A percentile compares a stretch with the other conserved stretches of the same genome.
Conservation (phyloP, 78 protist genomes). For the Chrysochromulina parva region DNA sequence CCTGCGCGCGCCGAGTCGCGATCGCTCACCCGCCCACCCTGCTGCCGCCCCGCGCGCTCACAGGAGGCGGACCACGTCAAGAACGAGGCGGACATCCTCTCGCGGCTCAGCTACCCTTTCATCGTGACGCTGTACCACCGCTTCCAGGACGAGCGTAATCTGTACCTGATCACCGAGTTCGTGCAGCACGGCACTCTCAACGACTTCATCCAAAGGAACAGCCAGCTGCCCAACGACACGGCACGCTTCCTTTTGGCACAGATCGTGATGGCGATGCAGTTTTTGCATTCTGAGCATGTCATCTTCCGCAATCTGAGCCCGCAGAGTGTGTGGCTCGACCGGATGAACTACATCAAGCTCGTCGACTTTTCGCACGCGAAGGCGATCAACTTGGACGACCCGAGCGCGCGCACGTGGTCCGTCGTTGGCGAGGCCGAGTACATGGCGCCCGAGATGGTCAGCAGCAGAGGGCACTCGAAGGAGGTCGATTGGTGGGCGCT, state of each 20-base stretch:
- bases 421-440: conserved; percentile 93
- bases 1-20: too few species aligned
- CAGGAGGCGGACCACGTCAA: conserved; percentile 51
- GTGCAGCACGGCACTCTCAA: conserved; percentile 86
- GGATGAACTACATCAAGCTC: background rate
- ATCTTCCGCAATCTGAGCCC: conserved; percentile 50
- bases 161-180: conserved; percentile 80
- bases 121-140: conserved; percentile 36
- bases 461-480: conserved; percentile 84
- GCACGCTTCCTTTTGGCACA: conserved; percentile 51
- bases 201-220: conserved; percentile 53
- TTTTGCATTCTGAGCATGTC: conserved; percentile 21
- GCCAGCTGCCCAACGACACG: conserved; percentile 51
- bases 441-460: conserved; percentile 88
- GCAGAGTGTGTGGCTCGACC: conserved; percentile 14
- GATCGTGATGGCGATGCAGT: conserved; percentile 44
- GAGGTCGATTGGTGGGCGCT: conserved; percentile 97
- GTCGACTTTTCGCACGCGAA: conserved; percentile 10
- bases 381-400: too few species aligned
- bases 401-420: conserved; percentile 69
- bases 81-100: conserved; percentile 35
- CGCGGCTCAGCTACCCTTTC: conserved; percentile 42
- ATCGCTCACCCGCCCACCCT: too few species aligned
- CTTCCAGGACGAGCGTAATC: conserved; percentile 68
- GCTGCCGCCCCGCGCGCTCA: too few species aligned